These are phyloP conservation scores for Tricholoma flavovirens DNA, from an alignment of 768 basidiomycete genomes.

Conservation along the genomic window DNA sequence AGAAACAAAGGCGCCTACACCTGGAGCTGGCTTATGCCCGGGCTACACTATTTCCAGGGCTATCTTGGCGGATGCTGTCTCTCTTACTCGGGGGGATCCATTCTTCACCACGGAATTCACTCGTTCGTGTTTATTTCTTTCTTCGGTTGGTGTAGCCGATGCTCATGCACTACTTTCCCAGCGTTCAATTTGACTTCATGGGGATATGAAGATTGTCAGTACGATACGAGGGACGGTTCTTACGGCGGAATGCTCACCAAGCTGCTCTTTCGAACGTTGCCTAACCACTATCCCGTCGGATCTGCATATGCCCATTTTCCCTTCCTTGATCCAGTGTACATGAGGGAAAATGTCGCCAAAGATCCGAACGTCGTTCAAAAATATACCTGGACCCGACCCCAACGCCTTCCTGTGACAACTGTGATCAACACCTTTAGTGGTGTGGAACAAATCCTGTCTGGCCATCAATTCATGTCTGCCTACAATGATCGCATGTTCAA, in stretches of 20 bases:
- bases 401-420: constrained; percentile 15
- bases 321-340: constrained; percentile 56
- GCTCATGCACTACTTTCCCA: constrained; percentile 17
- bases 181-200: constrained; percentile 73
- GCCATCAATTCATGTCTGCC: constrained; percentile 26
- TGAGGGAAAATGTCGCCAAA: constrained; percentile 35
- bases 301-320: constrained; percentile 79
- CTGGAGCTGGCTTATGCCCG: constrained; percentile 74
- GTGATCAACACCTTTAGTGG: constrained; percentile 26
- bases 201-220: constrained; percentile 71
- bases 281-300: constrained; percentile 57
- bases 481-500: constrained; percentile 28
- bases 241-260: constrained; percentile 72
- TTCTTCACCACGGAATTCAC: constrained; percentile 76
- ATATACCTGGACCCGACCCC: constrained; percentile 60
- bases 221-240: constrained; percentile 59
- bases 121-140: constrained; percentile 37
- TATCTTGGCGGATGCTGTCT: constrained; percentile 78
- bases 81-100: constrained; percentile 70
- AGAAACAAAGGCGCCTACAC: constrained; percentile 54
- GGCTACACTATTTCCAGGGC: constrained; percentile 81
- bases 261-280: constrained; percentile 67
- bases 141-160: neutral
- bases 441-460: constrained; percentile 30
- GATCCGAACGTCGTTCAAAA: constrained; percentile 28